phyloP scores from a whole-genome alignment of 2,329 filamentous ascomycete genomes.

The Beauveria varroae region DNA sequence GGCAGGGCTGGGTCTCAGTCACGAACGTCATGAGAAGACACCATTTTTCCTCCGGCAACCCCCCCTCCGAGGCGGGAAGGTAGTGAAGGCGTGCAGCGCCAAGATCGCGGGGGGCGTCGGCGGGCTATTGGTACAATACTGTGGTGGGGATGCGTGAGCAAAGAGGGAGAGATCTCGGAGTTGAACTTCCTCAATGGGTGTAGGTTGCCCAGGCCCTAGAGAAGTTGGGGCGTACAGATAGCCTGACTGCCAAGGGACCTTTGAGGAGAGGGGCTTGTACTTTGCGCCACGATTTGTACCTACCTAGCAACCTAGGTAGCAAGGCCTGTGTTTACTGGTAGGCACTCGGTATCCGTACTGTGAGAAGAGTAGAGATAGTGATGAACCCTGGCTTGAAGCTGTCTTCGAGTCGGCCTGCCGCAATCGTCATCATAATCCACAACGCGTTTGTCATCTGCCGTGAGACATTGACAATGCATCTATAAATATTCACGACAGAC shows the following conservation, averaged over 20 bases:
- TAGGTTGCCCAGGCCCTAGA: slow-evolving; percentile 8
- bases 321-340: neutral
- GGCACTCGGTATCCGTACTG: too few relatives aligned
- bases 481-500: too few relatives aligned
- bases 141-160: neutral
- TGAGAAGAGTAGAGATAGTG: too few relatives aligned
- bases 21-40: neutral
- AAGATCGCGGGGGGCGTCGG: slow-evolving; percentile 9
- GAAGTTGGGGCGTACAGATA: neutral
- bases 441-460: too few relatives aligned
- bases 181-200: slow-evolving; percentile 9
- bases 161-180: neutral
- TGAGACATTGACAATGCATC: too few relatives aligned
- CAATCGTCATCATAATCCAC: too few relatives aligned
- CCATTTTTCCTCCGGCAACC: too few relatives aligned
- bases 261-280: neutral
- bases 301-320: too few relatives aligned
- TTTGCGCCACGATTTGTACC: neutral
- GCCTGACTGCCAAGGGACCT: neutral
- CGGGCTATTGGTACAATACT: neutral
- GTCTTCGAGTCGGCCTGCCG: too few relatives aligned
- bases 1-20: neutral
- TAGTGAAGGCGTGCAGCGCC: neutral
- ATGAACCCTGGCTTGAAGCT: too few relatives aligned
- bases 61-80: neutral